phyloP scores from a whole-genome alignment of 306 rosid genomes.

The Pterocarpus santalinus region DNA sequence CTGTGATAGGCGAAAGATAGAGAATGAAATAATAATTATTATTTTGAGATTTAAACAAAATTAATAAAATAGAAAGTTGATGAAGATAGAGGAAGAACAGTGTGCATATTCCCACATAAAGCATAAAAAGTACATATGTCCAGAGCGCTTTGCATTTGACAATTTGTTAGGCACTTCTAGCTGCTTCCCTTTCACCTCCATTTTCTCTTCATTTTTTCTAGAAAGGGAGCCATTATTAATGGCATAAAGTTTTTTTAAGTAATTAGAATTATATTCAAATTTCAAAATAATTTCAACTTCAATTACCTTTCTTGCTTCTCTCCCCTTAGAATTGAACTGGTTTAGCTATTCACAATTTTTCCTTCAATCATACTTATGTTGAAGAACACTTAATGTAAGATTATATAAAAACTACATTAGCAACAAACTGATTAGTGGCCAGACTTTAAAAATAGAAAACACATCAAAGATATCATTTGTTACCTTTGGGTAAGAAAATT shows the following conservation, averaged over 20 bases:
- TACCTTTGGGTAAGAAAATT: too few species aligned
- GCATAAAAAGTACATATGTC: constrained; percentile 29
- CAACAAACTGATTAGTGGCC: too few species aligned
- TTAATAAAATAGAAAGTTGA: not conserved
- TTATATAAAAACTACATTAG: not conserved
- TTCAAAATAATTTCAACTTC: constrained; percentile 6
- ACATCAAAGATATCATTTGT: too few species aligned
- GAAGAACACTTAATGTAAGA: not conserved
- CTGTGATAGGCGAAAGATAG: not conserved
- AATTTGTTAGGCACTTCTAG: not conserved
- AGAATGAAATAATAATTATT: not conserved
- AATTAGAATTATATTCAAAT: constrained; percentile 1
- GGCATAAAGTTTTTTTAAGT: constrained; percentile 10
- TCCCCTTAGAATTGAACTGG: constrained; percentile 26
- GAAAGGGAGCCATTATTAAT: not conserved
- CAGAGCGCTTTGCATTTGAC: constrained; percentile 42
- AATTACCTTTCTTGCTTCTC: not conserved
- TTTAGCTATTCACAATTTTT: constrained; percentile 4
- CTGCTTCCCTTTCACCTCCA: not conserved
- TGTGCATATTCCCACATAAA: constrained; percentile 16
- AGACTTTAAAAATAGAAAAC: too few species aligned
- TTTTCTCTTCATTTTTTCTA: constrained; percentile 3
- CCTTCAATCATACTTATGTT: constrained; percentile 3
- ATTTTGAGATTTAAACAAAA: constrained; percentile 7
- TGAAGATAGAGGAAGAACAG: constrained; percentile 25